Conservation (phyloP, 73 alveolate species). For the Paraurostyla sp. region DNA sequence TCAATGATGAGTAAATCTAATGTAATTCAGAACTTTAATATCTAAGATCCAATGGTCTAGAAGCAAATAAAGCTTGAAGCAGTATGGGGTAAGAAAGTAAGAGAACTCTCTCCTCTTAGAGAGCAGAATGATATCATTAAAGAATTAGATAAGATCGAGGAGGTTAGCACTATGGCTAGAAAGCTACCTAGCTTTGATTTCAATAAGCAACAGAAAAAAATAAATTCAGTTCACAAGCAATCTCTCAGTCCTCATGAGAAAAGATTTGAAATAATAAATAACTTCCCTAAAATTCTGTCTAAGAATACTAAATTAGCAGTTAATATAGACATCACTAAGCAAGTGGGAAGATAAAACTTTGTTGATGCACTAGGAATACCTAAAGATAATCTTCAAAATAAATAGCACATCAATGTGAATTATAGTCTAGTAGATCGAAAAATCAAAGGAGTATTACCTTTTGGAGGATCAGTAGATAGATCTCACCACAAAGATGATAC, state of each 20-base stretch:
- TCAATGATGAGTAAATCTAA: background rate
- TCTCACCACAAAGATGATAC: background rate
- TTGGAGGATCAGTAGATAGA: background rate
- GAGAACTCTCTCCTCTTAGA: background rate
- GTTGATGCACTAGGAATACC: background rate
- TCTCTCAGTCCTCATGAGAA: background rate
- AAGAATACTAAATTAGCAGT: constrained; percentile 1
- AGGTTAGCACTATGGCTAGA: background rate
- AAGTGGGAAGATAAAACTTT: background rate
- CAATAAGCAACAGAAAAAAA: background rate
- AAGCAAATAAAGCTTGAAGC: background rate
- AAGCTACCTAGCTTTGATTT: background rate
- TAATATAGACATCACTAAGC: background rate
- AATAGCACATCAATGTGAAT: background rate
- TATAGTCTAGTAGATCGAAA: background rate
- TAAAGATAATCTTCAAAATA: constrained; percentile 8
- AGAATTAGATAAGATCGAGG: background rate
- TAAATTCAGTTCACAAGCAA: background rate
- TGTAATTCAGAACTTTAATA: background rate
- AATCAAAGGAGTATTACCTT: background rate
- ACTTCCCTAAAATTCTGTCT: constrained; percentile 4
- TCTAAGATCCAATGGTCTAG: background rate
- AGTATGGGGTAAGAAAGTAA: constrained; percentile 34
- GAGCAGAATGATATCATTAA: background rate
- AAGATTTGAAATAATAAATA: constrained; percentile 19